Evolutionary conservation across 2,329 filamentous ascomycete genomes (phyloP).

Genomic region (Cordyceps javanica): DNA sequence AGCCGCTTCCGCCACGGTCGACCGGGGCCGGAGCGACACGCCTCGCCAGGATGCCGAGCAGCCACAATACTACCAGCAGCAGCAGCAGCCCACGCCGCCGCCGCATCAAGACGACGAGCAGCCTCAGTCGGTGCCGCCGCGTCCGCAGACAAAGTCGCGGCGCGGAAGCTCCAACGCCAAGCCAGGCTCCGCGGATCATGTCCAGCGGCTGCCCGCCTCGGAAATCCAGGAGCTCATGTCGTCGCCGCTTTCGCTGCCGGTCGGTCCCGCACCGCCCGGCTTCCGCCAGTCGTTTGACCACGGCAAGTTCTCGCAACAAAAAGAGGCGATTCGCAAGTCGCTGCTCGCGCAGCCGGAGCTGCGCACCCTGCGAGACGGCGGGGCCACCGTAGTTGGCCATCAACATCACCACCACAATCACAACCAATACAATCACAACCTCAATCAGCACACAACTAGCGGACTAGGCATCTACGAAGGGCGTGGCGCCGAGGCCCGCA

Average conservation of each 20-base stretch:
- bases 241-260: slow-evolving; percentile 51
- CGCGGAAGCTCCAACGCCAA: slow-evolving; percentile 26
- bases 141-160: slow-evolving; percentile 14
- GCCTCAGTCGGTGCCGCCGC: background rate
- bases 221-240: slow-evolving; percentile 54
- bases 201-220: slow-evolving; percentile 50
- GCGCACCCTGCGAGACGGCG: background rate
- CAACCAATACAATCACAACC: background rate
- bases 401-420: background rate
- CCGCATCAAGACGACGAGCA: background rate
- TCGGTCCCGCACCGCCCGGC: slow-evolving; percentile 34
- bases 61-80: background rate
- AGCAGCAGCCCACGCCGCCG: slow-evolving; percentile 8
- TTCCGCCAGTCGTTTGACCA: slow-evolving; percentile 32
- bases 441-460: slow-evolving; percentile 22
- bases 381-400: too few species aligned
- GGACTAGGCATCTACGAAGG: slow-evolving; percentile 16
- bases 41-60: background rate
- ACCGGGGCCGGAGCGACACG: slow-evolving; percentile 3
- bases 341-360: slow-evolving; percentile 24
- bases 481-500: slow-evolving; percentile 18
- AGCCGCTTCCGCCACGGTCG: background rate
- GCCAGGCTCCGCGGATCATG: slow-evolving; percentile 32
- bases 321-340: slow-evolving; percentile 25
- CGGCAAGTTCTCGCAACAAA: slow-evolving; percentile 27